A percentile compares a stretch with the other conserved stretches of the same genome.
phyloP scores from a whole-genome alignment of 2,329 filamentous ascomycete genomes.

The Aspergillus viridinutans region DNA sequence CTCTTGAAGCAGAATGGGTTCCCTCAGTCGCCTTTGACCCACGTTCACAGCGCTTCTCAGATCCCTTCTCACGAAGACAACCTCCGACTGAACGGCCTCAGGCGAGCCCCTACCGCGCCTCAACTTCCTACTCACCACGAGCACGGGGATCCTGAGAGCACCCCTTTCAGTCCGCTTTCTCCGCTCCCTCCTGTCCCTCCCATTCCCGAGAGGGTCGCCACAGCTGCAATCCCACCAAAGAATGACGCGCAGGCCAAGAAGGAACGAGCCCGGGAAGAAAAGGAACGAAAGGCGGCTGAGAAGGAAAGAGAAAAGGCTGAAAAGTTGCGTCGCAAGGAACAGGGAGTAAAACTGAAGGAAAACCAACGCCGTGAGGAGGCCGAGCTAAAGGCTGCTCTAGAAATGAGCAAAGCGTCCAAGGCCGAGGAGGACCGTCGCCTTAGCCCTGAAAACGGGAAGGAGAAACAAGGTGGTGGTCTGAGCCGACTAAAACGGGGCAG shows the following conservation, averaged over 20 bases:
- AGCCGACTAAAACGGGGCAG: slow-evolving; percentile 66
- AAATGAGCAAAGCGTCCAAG: slow-evolving; percentile 62
- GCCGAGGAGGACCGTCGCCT: slow-evolving; percentile 48
- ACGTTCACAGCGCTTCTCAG: slow-evolving; percentile 38
- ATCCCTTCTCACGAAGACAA: slow-evolving; percentile 34
- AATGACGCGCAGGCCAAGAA: slow-evolving; percentile 66
- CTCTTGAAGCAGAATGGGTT: slow-evolving; percentile 30
- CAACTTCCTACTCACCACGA: slow-evolving; percentile 43
- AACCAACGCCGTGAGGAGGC: slow-evolving; percentile 53
- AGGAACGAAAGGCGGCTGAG: slow-evolving; percentile 51
- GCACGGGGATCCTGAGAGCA: slow-evolving; percentile 22
- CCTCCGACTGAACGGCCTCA: slow-evolving; percentile 28
- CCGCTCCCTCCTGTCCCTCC: slow-evolving; percentile 17
- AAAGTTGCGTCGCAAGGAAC: slow-evolving; percentile 52
- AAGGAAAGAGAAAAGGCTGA: slow-evolving; percentile 52
- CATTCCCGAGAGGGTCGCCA: slow-evolving; percentile 17
- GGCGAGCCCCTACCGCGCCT: slow-evolving; percentile 42
- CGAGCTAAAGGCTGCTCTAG: slow-evolving; percentile 60
- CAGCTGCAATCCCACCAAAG: slow-evolving; percentile 32
- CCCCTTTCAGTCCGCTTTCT: slow-evolving; percentile 3
- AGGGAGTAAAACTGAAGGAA: slow-evolving; percentile 49
- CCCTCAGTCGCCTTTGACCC: slow-evolving; percentile 30
- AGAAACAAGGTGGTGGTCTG: slow-evolving; percentile 45
- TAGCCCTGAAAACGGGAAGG: slow-evolving; percentile 27
- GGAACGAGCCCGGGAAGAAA: slow-evolving; percentile 56